Conservation (phyloP, 2,329 filamentous ascomycete species). For the Tolypocladium capitatum region DNA sequence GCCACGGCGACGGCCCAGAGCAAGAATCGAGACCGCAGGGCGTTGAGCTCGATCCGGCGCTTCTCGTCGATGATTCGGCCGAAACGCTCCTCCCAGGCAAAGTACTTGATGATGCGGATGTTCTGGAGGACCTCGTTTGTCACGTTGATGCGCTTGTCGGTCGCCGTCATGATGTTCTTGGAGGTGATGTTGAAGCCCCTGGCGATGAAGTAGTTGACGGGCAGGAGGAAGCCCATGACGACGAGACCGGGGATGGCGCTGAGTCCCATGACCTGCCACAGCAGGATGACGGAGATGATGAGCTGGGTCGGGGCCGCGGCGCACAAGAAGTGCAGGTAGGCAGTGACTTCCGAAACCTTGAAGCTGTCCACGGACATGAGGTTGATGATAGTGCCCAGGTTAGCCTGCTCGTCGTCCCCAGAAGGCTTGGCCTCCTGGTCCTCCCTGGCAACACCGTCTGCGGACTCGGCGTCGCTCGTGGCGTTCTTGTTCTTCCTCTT, state of each 20-base stretch:
- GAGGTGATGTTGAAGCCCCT: constrained; percentile 75
- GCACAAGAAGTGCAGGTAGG: constrained; percentile 93
- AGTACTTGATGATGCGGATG: constrained; percentile 98
- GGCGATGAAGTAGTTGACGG: constrained; percentile 81
- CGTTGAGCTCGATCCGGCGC: constrained; percentile 61
- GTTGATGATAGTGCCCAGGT: constrained; percentile 96
- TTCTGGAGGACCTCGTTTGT: constrained; percentile 97
- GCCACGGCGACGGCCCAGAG: constrained; percentile 87
- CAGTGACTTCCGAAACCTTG: constrained; percentile 90
- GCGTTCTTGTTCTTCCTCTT: constrained; percentile 38
- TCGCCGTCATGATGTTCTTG: constrained; percentile 82
- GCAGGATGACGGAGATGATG: constrained; percentile 61
- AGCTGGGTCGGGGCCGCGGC: constrained; percentile 84
- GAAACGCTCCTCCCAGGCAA: constrained; percentile 94
- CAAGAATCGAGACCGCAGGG: constrained; percentile 71
- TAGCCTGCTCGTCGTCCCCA: constrained; percentile 59
- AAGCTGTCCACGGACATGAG: constrained; percentile 99
- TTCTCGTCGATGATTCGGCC: constrained; percentile 80
- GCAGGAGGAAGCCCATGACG: constrained; percentile 79
- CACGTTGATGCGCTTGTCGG: constrained; percentile 88
- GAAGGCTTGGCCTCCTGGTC: constrained; percentile 21
- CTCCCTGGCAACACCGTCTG: constrained; percentile 20
- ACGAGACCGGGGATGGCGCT: constrained; percentile 89
- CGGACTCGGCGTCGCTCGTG: constrained; percentile 19
- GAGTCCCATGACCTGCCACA: constrained; percentile 82